Conservation (phyloP, 192 early-diverging fungal species). For the Entomortierella beljakovae region DNA sequence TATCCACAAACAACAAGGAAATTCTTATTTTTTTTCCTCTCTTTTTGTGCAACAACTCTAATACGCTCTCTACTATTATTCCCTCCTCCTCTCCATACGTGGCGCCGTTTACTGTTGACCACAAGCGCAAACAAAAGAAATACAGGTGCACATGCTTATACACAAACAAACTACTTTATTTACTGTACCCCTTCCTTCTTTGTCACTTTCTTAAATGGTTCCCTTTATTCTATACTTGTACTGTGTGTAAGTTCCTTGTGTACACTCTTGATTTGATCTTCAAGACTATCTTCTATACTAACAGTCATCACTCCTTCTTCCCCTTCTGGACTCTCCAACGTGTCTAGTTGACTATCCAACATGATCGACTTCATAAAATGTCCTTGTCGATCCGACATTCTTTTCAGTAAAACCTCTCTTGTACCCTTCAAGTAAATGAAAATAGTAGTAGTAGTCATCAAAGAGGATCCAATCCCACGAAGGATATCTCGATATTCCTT, state of each 20-base stretch:
- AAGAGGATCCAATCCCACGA: constrained; percentile 24
- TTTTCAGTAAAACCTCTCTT: constrained; percentile 54
- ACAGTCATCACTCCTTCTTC: constrained; percentile 10
- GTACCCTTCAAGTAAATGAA: constrained; percentile 72
- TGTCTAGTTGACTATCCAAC: constrained; percentile 71
- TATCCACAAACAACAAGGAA: not conserved
- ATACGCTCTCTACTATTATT: too few relatives aligned
- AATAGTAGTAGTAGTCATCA: not conserved
- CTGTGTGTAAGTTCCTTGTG: not conserved
- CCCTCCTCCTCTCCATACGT: too few relatives aligned
- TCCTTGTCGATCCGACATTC: constrained; percentile 59
- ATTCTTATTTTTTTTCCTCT: not conserved
- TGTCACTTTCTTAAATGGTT: too few relatives aligned
- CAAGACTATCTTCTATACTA: not conserved
- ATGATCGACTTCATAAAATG: constrained; percentile 69
- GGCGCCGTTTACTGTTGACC: too few relatives aligned
- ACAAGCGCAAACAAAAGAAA: too few relatives aligned
- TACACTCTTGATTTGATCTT: constrained; percentile 1
- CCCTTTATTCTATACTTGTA: too few relatives aligned
- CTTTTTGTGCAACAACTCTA: too few relatives aligned
- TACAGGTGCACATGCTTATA: too few relatives aligned
- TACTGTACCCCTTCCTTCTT: too few relatives aligned
- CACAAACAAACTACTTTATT: too few relatives aligned
- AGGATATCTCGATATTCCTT: constrained; percentile 74
- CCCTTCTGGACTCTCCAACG: constrained; percentile 65